Conservation (phyloP, 176 grass and related monocot genomes). For the Chrysopogon serrulatus region DNA sequence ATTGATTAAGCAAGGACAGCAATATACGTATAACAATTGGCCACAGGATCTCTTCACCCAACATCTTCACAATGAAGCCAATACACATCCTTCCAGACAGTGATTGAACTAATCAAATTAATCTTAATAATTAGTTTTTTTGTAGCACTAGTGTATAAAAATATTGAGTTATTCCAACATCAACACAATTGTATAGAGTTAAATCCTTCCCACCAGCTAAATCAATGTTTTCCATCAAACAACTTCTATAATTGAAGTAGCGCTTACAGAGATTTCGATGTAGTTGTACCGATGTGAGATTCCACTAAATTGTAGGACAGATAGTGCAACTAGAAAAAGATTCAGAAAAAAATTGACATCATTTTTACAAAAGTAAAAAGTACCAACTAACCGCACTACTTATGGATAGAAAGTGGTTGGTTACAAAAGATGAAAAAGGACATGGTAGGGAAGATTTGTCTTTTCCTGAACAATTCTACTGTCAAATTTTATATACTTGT, state of each 20-base stretch:
- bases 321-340: neutral
- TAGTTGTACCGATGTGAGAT: neutral
- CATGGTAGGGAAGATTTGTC: neutral
- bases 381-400: slow-evolving; percentile 6
- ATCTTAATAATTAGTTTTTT: neutral
- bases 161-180: slow-evolving; percentile 10
- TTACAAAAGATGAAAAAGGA: neutral
- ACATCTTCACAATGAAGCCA: slow-evolving; percentile 28
- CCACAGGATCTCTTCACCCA: neutral
- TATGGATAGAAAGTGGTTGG: neutral
- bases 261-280: neutral
- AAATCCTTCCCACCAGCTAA: neutral
- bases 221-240: neutral
- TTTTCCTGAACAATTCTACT: neutral
- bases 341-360: slow-evolving; percentile 1
- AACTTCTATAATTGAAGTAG: neutral
- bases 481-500: neutral
- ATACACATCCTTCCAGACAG: slow-evolving; percentile 1
- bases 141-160: neutral
- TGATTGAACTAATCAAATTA: slow-evolving; percentile 21
- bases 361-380: neutral
- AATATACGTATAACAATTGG: neutral
- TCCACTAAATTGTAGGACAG: neutral
- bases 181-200: neutral
- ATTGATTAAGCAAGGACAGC: slow-evolving; percentile 21